Conservation (phyloP, 495 filamentous ascomycete species). For the Penicillium cosmopolitanum region DNA sequence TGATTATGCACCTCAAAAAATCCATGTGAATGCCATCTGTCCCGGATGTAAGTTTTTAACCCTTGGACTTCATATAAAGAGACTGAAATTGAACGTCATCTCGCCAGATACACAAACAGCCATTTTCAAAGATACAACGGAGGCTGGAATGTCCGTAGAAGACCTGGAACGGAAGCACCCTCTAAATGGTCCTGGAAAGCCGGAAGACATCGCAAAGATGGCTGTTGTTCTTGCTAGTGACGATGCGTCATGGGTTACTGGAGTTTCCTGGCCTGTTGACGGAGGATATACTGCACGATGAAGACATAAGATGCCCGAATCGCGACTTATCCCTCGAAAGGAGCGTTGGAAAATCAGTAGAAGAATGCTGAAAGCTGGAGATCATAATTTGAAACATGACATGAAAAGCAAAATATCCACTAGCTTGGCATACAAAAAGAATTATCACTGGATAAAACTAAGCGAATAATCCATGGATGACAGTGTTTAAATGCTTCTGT, state of each 20-base stretch:
- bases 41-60: conserved; percentile 51
- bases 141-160: conserved; percentile 6
- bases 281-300: conserved; percentile 13
- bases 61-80: neutral
- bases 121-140: conserved; percentile 19
- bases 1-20: conserved; percentile 52
- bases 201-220: conserved; percentile 50
- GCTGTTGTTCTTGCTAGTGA: conserved; percentile 55
- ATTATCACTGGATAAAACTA: too few species aligned
- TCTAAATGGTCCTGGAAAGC: conserved; percentile 43
- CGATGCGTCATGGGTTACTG: conserved; percentile 47
- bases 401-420: too few species aligned
- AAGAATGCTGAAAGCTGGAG: too few species aligned
- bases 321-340: neutral
- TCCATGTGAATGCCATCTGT: conserved; percentile 58
- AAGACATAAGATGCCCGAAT: neutral
- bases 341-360: too few species aligned
- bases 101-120: conserved; percentile 31
- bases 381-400: too few species aligned
- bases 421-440: too few species aligned
- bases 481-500: too few species aligned
- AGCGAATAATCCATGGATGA: too few species aligned
- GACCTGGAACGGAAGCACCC: conserved; percentile 34
- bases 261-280: conserved; percentile 10
- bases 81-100: neutral